Evolutionary conservation across 139 green algal species (phyloP).

Genomic region (Dunaliella primolecta): DNA sequence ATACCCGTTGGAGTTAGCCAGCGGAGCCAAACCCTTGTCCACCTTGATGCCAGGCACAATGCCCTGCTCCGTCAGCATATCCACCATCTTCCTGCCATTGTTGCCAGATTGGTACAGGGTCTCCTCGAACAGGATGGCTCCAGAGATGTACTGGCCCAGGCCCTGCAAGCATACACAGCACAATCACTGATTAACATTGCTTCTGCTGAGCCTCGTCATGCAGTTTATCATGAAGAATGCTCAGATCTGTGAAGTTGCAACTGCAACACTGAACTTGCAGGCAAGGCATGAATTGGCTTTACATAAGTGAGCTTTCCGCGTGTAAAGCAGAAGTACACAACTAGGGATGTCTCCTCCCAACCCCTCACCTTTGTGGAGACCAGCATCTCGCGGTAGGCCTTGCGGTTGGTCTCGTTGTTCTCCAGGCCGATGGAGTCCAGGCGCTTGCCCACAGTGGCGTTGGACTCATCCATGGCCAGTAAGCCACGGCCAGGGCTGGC

Average conservation of each 20-base stretch:
- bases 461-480: conserved; percentile 99
- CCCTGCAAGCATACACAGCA: conserved; percentile 80
- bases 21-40: conserved; percentile 93
- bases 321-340: too few species aligned
- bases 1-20: conserved; percentile 82
- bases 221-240: too few species aligned
- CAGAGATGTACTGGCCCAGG: conserved; percentile 88
- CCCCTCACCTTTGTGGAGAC: conserved; percentile 62
- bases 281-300: too few species aligned
- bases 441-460: conserved; percentile 94
- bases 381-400: conserved; percentile 94
- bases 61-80: conserved; percentile 77
- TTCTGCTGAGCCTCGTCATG: too few species aligned
- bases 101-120: conserved; percentile 93
- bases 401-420: conserved; percentile 99
- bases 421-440: conserved; percentile 96
- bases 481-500: conserved; percentile 86
- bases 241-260: too few species aligned
- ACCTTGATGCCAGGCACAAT: conserved; percentile 93
- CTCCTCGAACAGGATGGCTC: conserved; percentile 97
- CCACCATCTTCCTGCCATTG: conserved; percentile 82
- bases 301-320: too few species aligned
- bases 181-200: too few species aligned
- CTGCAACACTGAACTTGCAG: too few species aligned
- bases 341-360: too few species aligned